Evolutionary conservation across 2,329 filamentous ascomycete species (phyloP).

Genomic region (Venturia aucupariae): DNA sequence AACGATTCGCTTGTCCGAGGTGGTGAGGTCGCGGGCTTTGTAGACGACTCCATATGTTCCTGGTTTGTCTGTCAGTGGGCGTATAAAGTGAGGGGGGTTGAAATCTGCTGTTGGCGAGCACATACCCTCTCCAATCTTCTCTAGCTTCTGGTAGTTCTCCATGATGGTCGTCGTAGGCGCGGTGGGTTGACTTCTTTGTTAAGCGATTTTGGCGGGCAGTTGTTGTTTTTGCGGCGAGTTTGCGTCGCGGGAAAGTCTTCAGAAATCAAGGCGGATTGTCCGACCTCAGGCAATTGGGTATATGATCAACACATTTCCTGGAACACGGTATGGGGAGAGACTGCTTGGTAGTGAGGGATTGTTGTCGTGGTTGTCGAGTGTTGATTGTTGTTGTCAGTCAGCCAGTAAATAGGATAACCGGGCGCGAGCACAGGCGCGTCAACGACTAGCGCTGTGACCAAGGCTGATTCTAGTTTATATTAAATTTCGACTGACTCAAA

Average conservation of each 20-base stretch:
- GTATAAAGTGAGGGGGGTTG: conserved; percentile 6
- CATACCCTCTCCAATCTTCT: conserved; percentile 90
- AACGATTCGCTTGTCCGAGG: conserved; percentile 70
- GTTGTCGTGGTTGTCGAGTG: neutral
- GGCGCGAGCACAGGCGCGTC: neutral
- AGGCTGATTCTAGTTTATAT: neutral
- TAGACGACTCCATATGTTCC: conserved; percentile 94
- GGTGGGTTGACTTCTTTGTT: neutral
- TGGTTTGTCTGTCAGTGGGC: conserved; percentile 30
- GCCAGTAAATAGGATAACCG: neutral
- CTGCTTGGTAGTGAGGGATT: neutral
- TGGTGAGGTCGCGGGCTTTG: conserved; percentile 79
- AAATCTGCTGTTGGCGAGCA: conserved; percentile 2
- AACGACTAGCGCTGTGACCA: neutral
- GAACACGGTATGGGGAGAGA: neutral
- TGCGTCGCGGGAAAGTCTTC: neutral
- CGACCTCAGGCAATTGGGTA: neutral
- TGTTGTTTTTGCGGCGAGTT: neutral
- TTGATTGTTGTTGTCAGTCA: conserved; percentile 1
- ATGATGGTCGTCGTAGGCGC: conserved; percentile 36
- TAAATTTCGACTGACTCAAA: neutral
- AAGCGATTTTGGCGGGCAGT: neutral
- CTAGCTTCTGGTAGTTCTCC: conserved; percentile 95
- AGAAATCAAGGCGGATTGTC: neutral
- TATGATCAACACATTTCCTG: conserved; percentile 5